Conservation (phyloP, 345 rosid genomes). For the Bruguiera gymnorhiza region DNA sequence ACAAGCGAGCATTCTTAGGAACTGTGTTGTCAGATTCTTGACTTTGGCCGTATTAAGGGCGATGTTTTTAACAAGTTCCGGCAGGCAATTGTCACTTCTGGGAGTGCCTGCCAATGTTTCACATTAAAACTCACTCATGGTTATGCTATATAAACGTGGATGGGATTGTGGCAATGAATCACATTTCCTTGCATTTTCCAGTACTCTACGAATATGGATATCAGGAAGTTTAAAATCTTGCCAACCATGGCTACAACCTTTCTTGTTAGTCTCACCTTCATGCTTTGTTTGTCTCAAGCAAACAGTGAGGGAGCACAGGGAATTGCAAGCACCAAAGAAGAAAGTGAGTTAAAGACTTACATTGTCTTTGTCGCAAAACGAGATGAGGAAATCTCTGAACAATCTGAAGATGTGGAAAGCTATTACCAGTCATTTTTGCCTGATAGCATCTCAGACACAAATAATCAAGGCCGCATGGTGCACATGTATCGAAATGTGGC, state of each 20-base stretch:
- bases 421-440: slow-evolving; percentile 42
- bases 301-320: not conserved
- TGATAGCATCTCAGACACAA: not conserved
- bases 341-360: slow-evolving; percentile 23
- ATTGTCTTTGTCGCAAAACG: slow-evolving; percentile 32
- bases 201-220: slow-evolving; percentile 9
- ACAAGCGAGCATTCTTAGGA: too few species aligned
- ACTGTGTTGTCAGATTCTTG: too few species aligned
- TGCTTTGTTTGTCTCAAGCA: slow-evolving; percentile 19
- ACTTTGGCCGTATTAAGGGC: too few species aligned
- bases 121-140: not conserved
- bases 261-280: slow-evolving; percentile 16
- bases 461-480: slow-evolving; percentile 28
- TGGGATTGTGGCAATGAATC: not conserved
- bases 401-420: slow-evolving; percentile 14
- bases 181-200: not conserved
- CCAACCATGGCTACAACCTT: slow-evolving; percentile 11
- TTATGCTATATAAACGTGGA: slow-evolving; percentile 7
- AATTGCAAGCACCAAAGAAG: not conserved
- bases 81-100: too few species aligned
- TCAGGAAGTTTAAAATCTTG: not conserved
- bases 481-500: slow-evolving; percentile 35
- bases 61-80: too few species aligned
- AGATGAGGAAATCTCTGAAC: not conserved
- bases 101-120: too few species aligned